These are phyloP conservation scores for Nicotiana attenuata DNA, from an alignment of 257 asterid genomes.

Conservation along the genomic window DNA sequence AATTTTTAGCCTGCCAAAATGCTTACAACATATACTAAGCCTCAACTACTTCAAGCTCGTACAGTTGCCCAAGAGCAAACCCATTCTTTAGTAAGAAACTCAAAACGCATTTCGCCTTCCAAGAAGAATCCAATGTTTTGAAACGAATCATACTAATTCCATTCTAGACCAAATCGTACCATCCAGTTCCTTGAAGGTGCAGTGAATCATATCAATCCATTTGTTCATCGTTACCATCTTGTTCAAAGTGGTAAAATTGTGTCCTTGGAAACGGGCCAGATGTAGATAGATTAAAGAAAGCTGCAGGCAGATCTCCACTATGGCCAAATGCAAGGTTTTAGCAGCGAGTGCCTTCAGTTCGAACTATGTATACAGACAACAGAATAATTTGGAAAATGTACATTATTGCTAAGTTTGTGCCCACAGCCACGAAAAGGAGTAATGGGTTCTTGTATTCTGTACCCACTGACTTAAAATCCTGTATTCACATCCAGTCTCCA, in stretches of 20 bases:
- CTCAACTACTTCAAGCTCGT: neutral
- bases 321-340: neutral
- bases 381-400: neutral
- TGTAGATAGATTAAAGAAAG: neutral
- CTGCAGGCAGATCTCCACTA: neutral
- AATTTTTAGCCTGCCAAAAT: neutral
- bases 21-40: neutral
- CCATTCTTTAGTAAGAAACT: no score
- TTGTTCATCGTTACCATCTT: neutral
- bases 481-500: neutral
- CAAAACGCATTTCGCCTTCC: neutral
- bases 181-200: neutral
- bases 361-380: neutral
- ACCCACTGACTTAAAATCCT: neutral
- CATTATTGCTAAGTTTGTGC: neutral
- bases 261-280: neutral
- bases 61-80: neutral
- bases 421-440: neutral
- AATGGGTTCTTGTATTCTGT: neutral
- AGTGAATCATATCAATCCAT: neutral
- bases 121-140: neutral
- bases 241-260: neutral
- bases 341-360: neutral
- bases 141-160: neutral
- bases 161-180: neutral